Evolutionary conservation across 129 eudicot genomes (phyloP), one percentile per base, ranked within the genome.

Genomic region (Artemisia argyi): DNA sequence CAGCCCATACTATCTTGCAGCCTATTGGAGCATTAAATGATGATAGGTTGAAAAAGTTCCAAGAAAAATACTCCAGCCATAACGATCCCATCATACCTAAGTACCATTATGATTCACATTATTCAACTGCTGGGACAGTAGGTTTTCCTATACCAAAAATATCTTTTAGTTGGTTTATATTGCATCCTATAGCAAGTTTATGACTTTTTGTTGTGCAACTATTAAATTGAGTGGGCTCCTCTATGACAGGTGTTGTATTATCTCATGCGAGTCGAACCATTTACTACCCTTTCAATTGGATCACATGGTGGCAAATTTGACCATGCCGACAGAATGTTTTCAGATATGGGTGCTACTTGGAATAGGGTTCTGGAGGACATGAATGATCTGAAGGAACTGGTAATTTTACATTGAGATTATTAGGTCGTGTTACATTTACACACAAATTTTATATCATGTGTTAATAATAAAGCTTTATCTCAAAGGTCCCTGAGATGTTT

Each of bases 351-450:
- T 77, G 92, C 92, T 61, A 93, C 98, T 3, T 93, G 98, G 98
- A 83, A 80, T 78, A 87, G 96, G 67, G 96, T 93, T 83, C 79
- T 89, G 18, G 96, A 89, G 87, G 96, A 92, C 54, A 93, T 78
- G 95, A 84, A 78, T 64, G 92, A 93, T 52, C 92, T 93, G 51
- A 93, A 93, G 79, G 98, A 93, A 87, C 65, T 93, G 96, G 98
- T 93, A 86, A 39, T 13, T 12, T 15, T 54, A 28, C 13, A 11
- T 30, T 15, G 65, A 10, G 26, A 18, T 42, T 20, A 71, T 18
- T 12, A 42, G 35, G 39, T 14, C 15, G 6, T 26, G 4, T 11
- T 61, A 61, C 66, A 14, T 61, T 35, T 61, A 13, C 10, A 61
- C 19, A 5, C 14, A 61, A 35, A 61, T 61, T 24, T 28, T 61